Percentiles rank a stretch among this genome's conserved stretches.
Evolutionary conservation across 345 rosid genomes (phyloP).

Genomic region (Cardamine occulta): DNA sequence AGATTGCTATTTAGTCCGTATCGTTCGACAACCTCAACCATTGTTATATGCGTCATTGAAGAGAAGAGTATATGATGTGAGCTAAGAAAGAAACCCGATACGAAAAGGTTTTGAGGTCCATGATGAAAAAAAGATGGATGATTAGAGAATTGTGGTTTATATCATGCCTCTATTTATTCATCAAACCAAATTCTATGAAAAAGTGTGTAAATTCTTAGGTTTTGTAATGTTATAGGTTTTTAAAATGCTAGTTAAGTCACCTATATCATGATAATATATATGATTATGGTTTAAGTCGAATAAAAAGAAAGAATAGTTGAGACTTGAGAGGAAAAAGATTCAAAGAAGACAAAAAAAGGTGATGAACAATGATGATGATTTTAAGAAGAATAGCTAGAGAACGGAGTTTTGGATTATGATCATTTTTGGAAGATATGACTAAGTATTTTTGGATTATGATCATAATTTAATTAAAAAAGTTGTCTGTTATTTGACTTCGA

Average conservation of each 20-base stretch:
- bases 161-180: neutral
- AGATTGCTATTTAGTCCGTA: too few relatives aligned
- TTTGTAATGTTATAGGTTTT: too few relatives aligned
- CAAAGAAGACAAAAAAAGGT: neutral
- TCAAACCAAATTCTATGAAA: neutral
- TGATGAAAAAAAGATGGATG: too few relatives aligned
- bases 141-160: neutral
- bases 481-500: neutral
- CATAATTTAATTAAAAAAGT: neutral
- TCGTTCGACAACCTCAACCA: too few relatives aligned
- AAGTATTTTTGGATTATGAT: neutral
- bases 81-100: too few relatives aligned
- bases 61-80: too few relatives aligned
- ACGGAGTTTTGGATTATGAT: neutral
- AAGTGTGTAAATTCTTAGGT: too few relatives aligned
- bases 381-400: neutral
- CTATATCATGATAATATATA: too few relatives aligned
- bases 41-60: neutral
- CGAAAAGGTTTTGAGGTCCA: neutral
- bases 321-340: neutral
- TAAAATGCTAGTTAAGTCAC: too few relatives aligned
- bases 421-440: neutral
- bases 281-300: neutral
- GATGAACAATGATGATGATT: neutral
- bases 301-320: neutral